phyloP scores from a whole-genome alignment of 1,284 basidiomycete genomes.

The Sphagnurus paluster region DNA sequence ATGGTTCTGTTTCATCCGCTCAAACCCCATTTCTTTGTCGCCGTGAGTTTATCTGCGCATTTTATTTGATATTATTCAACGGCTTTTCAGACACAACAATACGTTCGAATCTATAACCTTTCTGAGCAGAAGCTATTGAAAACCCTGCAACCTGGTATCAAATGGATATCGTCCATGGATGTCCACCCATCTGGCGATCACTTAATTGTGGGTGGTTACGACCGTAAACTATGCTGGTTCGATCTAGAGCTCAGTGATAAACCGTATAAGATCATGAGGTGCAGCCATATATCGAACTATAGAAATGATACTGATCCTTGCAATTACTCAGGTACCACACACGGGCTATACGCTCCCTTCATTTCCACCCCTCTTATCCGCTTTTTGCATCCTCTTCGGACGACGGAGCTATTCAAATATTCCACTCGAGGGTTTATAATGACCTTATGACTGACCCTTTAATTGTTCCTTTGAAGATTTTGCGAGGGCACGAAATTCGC shows the following conservation, averaged over 20 bases:
- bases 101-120: slow-evolving; percentile 94
- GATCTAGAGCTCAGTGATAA: slow-evolving; percentile 95
- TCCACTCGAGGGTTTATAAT: slow-evolving; percentile 93
- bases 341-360: slow-evolving; percentile 87
- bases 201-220: slow-evolving; percentile 95
- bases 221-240: slow-evolving; percentile 98
- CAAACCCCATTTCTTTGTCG: slow-evolving; percentile 97
- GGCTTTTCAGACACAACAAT: slow-evolving; percentile 81
- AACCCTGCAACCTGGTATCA: slow-evolving; percentile 90
- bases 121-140: slow-evolving; percentile 92
- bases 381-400: slow-evolving; percentile 96
- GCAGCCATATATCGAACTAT: slow-evolving; percentile 18
- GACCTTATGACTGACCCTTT: slow-evolving; percentile 95
- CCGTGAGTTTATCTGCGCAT: slow-evolving; percentile 53
- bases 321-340: slow-evolving; percentile 76
- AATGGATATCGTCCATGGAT: slow-evolving; percentile 97
- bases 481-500: slow-evolving; percentile 83
- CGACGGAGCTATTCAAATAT: slow-evolving; percentile 95
- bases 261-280: slow-evolving; percentile 96
- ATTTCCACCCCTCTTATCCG: slow-evolving; percentile 93
- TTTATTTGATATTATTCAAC: slow-evolving; percentile 16
- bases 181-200: slow-evolving; percentile 96
- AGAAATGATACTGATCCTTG: slow-evolving; percentile 12
- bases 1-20: slow-evolving; percentile 92
- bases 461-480: slow-evolving; percentile 96